A percentile compares a stretch with the other conserved stretches of the same genome.
Evolutionary conservation across 352 stramenopile species (phyloP).

Genomic region (Pythium graminicola): DNA sequence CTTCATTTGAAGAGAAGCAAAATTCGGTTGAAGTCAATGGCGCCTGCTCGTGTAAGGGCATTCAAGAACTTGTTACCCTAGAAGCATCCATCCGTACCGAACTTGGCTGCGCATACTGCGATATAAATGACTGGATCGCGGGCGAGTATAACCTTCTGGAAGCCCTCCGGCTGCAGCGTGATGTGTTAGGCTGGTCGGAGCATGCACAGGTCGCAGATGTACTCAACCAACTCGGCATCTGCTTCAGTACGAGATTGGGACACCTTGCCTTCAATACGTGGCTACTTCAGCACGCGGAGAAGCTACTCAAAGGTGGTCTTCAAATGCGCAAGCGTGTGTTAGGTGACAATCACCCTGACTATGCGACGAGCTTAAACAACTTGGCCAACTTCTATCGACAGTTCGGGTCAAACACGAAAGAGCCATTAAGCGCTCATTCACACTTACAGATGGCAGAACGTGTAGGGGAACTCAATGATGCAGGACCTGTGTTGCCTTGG

Average conservation of each 20-base stretch:
- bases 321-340: conserved; percentile 67
- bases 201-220: conserved; percentile 75
- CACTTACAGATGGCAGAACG: conserved; percentile 12
- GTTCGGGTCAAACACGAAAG: conserved; percentile 29
- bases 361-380: conserved; percentile 79
- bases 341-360: conserved; percentile 68
- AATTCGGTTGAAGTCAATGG: conserved; percentile 23
- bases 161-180: conserved; percentile 64
- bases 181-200: conserved; percentile 68
- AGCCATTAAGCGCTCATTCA: background rate
- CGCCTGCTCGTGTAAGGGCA: conserved; percentile 58
- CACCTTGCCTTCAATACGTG: conserved; percentile 68
- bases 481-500: conserved; percentile 9
- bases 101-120: conserved; percentile 67
- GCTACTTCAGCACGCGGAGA: conserved; percentile 69
- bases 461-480: conserved; percentile 19
- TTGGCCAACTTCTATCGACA: conserved; percentile 84
- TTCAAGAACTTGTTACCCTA: conserved; percentile 65
- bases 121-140: conserved; percentile 72
- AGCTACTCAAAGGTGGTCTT: conserved; percentile 58
- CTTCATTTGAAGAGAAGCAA: conserved; percentile 54
- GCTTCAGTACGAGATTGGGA: conserved; percentile 62
- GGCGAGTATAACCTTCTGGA: conserved; percentile 75
- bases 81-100: conserved; percentile 71
- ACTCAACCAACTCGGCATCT: conserved; percentile 76